Evolutionary conservation across 2,329 filamentous ascomycete genomes (phyloP).

Genomic region (Ophiostoma montium): DNA sequence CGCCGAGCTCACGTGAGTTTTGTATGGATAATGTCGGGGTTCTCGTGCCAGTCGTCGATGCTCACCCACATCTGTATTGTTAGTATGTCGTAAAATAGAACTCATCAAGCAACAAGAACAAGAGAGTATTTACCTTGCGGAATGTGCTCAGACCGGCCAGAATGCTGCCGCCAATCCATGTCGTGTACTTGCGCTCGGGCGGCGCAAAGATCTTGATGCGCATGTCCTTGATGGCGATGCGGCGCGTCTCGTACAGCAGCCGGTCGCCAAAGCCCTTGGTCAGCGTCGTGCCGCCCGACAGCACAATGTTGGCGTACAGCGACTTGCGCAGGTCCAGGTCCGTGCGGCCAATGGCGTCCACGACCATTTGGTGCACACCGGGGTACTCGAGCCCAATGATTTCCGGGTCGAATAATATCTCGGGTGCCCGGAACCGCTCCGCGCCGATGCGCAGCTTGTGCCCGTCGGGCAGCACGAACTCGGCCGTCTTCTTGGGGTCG

Average conservation of each 20-base stretch:
- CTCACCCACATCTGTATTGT: slow-evolving; percentile 88
- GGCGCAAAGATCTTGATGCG: slow-evolving; percentile 98
- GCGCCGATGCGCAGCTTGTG: slow-evolving; percentile 87
- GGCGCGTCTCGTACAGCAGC: slow-evolving; percentile 80
- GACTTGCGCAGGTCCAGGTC: slow-evolving; percentile 92
- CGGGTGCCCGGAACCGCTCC: slow-evolving; percentile 87
- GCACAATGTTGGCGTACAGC: slow-evolving; percentile 90
- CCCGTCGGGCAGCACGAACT: slow-evolving; percentile 85
- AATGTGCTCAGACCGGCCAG: slow-evolving; percentile 94
- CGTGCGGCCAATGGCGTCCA: slow-evolving; percentile 87
- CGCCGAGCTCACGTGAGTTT: slow-evolving; percentile 63
- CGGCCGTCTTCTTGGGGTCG: slow-evolving; percentile 63
- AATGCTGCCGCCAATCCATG: slow-evolving; percentile 98
- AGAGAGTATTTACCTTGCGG: slow-evolving; percentile 55
- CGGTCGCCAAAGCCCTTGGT: slow-evolving; percentile 96
- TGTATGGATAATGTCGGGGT: slow-evolving; percentile 95
- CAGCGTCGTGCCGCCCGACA: slow-evolving; percentile 89
- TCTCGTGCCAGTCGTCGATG: slow-evolving; percentile 99
- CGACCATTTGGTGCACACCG: slow-evolving; percentile 93
- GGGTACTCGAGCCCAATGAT: slow-evolving; percentile 95
- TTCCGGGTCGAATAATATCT: slow-evolving; percentile 95
- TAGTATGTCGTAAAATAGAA: neutral
- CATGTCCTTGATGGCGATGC: slow-evolving; percentile 95
- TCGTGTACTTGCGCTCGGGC: slow-evolving; percentile 94
- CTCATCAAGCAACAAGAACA: neutral